These are phyloP conservation scores for Candida koratica DNA, from an alignment of 805 yeast species.

Conservation along the genomic window DNA sequence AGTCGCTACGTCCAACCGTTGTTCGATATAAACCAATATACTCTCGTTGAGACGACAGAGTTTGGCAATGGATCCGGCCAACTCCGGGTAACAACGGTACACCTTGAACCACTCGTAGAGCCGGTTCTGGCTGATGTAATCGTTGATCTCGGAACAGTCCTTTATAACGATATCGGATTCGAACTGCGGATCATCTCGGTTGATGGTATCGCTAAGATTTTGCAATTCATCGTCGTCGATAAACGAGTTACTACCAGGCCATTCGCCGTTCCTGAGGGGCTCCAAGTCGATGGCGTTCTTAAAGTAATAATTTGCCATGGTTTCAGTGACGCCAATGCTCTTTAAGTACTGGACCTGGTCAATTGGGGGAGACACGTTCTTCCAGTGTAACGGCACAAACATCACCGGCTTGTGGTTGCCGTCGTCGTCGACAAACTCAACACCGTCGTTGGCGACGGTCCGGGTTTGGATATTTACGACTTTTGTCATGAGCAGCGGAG, in stretches of 20 bases:
- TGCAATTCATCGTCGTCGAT: constrained; percentile 10
- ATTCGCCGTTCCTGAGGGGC: constrained; percentile 12
- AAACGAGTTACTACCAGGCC: constrained; percentile 14
- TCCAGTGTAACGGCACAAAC: constrained; percentile 30
- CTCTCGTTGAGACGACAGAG: constrained; percentile 3
- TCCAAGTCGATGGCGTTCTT: constrained; percentile 17
- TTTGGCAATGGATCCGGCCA: constrained; percentile 8
- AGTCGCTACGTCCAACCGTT: background rate
- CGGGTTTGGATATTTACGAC: constrained; percentile 42
- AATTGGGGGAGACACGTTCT: constrained; percentile 39
- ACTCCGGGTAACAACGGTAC: constrained; percentile 5
- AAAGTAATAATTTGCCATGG: constrained; percentile 27
- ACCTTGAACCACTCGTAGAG: constrained; percentile 9
- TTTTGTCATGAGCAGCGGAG: constrained; percentile 41
- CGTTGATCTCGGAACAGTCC: constrained; percentile 1
- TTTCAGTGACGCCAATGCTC: constrained; percentile 21
- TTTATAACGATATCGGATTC: background rate
- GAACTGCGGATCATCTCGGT: constrained; percentile 6
- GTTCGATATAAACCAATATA: background rate
- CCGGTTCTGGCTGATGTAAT: background rate
- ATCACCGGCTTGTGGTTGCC: too few relatives aligned
- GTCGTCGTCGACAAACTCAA: too few relatives aligned
- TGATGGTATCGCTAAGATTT: constrained; percentile 3
- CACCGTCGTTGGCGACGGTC: constrained; percentile 34
- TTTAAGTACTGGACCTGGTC: constrained; percentile 25